phyloP scores from a whole-genome alignment of 2,329 filamentous ascomycete genomes.

The Sporothrix dimorphospora region DNA sequence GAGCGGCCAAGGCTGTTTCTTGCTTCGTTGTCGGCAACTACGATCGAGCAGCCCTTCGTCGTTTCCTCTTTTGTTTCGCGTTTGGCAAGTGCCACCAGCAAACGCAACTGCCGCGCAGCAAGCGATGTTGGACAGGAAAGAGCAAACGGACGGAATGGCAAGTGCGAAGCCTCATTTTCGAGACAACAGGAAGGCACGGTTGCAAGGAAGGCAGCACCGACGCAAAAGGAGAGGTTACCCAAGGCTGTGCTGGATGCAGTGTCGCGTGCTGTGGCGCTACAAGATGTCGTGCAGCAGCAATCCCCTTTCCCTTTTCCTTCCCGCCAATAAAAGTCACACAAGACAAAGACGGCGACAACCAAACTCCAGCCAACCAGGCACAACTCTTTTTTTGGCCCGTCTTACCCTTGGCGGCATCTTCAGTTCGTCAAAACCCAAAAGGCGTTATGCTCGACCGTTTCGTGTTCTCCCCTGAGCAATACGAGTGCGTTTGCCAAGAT shows the following conservation, averaged over 20 bases:
- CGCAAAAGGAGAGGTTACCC: not conserved
- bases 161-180: not conserved
- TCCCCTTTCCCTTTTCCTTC: not conserved
- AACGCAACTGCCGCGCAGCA: not conserved
- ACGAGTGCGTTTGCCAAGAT: constrained; percentile 4
- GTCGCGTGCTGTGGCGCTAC: not conserved
- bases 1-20: not conserved
- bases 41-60: not conserved
- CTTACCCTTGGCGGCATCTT: constrained; percentile 14
- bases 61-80: not conserved
- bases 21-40: not conserved
- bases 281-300: not conserved
- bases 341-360: not conserved
- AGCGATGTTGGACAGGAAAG: not conserved
- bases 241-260: constrained; percentile 12
- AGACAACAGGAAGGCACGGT: not conserved
- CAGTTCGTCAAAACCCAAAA: not conserved
- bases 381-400: not conserved
- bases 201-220: not conserved
- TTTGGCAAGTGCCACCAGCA: constrained; percentile 11
- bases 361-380: not conserved
- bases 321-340: not conserved
- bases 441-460: constrained; percentile 4
- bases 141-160: not conserved
- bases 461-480: constrained; percentile 12